Evolutionary conservation across 129 eudicot species (phyloP).

Genomic region (Centrapalus pauciflorus): DNA sequence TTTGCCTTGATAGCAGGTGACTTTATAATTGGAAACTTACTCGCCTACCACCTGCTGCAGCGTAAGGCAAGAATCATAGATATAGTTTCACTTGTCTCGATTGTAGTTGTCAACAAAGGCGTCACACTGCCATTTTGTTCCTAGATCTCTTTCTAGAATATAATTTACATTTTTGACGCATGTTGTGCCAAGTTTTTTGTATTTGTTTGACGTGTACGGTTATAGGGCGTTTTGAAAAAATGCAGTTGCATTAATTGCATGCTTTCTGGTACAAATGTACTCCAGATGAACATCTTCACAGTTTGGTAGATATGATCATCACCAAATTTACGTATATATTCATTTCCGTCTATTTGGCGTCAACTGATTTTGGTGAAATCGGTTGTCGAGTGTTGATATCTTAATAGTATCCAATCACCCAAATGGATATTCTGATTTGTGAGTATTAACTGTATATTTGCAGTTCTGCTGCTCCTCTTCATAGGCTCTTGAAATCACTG

Average conservation of each 20-base stretch:
- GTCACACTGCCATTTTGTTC: conserved; percentile 3
- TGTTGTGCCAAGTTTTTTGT: neutral
- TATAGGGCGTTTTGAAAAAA: neutral
- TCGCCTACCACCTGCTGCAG: neutral
- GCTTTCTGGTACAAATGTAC: no score
- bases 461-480: no score
- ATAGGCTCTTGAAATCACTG: no score
- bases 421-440: no score
- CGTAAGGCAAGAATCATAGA: neutral
- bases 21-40: neutral
- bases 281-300: no score
- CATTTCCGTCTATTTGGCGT: no score
- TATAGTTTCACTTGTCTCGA: neutral
- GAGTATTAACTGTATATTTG: no score
- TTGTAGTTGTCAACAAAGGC: neutral
- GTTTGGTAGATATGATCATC: no score
- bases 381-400: no score
- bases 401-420: no score
- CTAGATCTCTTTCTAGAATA: neutral
- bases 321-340: no score
- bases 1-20: conserved; percentile 8
- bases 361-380: no score
- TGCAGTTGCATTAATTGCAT: neutral
- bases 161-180: neutral
- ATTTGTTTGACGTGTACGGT: conserved; percentile 3